A percentile compares a stretch with the other conserved stretches of the same genome.
Conservation (phyloP, 495 filamentous ascomycete species). For the Neurospora sublineolata region DNA sequence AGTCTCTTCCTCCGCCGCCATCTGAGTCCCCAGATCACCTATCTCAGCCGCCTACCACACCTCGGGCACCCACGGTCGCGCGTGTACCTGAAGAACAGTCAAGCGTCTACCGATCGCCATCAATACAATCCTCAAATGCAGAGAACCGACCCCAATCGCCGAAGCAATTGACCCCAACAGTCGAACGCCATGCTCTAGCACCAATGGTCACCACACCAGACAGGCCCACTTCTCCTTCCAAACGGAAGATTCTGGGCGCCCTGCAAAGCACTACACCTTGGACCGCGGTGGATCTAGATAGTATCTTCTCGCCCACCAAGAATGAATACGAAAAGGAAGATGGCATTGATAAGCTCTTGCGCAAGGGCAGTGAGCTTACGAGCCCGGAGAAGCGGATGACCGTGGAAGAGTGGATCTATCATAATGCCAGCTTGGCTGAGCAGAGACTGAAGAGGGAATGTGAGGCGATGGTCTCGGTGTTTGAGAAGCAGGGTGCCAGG, state of each 20-base stretch:
- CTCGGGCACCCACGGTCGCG: slow-evolving; percentile 16
- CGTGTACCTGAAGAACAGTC: slow-evolving; percentile 27
- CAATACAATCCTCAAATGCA: slow-evolving; percentile 68
- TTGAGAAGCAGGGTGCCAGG: slow-evolving; percentile 69
- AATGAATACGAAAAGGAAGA: slow-evolving; percentile 46
- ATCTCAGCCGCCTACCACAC: slow-evolving; percentile 24
- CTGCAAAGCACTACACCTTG: slow-evolving; percentile 56
- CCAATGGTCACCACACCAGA: slow-evolving; percentile 48
- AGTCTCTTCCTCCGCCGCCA: slow-evolving; percentile 19
- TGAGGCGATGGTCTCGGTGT: slow-evolving; percentile 64
- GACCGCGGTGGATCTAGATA: slow-evolving; percentile 62
- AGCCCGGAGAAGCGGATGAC: slow-evolving; percentile 79
- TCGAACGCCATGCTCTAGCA: slow-evolving; percentile 27
- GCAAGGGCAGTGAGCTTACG: slow-evolving; percentile 46
- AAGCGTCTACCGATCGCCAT: slow-evolving; percentile 42
- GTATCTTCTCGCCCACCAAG: slow-evolving; percentile 34
- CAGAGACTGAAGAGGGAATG: slow-evolving; percentile 66
- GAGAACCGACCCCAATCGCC: slow-evolving; percentile 67
- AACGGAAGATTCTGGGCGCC: slow-evolving; percentile 45
- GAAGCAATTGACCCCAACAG: slow-evolving; percentile 27
- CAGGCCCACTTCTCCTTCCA: slow-evolving; percentile 46
- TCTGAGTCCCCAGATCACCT: slow-evolving; percentile 13
- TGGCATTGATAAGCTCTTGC: slow-evolving; percentile 27
- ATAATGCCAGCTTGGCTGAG: slow-evolving; percentile 70
- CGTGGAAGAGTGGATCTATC: slow-evolving; percentile 82